These are phyloP conservation scores for Penicillium chermesinum DNA, from an alignment of 495 filamentous ascomycete genomes.

Conservation along the genomic window DNA sequence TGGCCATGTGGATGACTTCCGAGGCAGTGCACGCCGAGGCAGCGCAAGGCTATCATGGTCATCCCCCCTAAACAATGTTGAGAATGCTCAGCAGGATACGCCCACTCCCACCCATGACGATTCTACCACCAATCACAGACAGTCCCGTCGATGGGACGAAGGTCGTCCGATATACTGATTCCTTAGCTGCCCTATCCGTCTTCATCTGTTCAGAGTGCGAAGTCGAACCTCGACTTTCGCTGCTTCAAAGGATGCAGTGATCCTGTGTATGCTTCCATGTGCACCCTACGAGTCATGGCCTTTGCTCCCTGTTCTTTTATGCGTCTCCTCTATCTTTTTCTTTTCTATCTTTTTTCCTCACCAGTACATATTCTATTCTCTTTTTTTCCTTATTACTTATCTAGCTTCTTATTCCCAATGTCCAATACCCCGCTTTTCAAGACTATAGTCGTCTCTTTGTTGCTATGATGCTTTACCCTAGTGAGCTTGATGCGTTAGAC, in stretches of 20 bases:
- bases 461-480: background rate
- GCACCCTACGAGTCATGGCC: slow-evolving; percentile 7
- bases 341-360: slow-evolving; percentile 3
- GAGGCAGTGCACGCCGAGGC: slow-evolving; percentile 31
- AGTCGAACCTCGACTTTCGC: slow-evolving; percentile 11
- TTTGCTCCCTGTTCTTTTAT: background rate
- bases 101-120: slow-evolving; percentile 12
- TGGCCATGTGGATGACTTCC: slow-evolving; percentile 31
- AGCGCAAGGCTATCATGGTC: slow-evolving; percentile 37
- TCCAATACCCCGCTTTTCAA: slow-evolving; percentile 4
- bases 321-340: background rate
- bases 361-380: slow-evolving; percentile 9
- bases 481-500: background rate
- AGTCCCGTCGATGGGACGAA: slow-evolving; percentile 56
- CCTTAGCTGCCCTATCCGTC: too few relatives aligned
- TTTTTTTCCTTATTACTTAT: background rate
- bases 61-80: slow-evolving; percentile 17
- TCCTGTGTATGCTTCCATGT: slow-evolving; percentile 10
- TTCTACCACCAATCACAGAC: slow-evolving; percentile 23
- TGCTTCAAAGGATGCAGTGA: slow-evolving; percentile 15
- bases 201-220: too few relatives aligned
- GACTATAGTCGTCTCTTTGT: background rate
- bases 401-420: background rate
- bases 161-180: slow-evolving; percentile 60
- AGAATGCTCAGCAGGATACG: slow-evolving; percentile 33